Evolutionary conservation across 2,329 filamentous ascomycete species (phyloP).

Genomic region (Microdochium bolleyi): DNA sequence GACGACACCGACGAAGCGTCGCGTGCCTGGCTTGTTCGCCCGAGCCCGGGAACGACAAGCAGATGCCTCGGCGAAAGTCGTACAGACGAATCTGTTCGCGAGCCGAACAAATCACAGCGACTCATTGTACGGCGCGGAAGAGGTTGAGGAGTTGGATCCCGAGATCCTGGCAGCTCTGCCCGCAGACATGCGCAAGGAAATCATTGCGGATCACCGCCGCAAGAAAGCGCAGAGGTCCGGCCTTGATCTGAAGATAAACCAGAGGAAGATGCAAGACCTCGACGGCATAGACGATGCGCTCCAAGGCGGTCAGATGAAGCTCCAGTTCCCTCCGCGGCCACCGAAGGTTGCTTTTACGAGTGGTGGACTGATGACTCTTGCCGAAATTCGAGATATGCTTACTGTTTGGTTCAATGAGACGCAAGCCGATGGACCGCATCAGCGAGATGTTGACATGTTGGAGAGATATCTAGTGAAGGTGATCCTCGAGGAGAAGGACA

Average conservation of each 20-base stretch:
- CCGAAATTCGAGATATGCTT: slow-evolving; percentile 67
- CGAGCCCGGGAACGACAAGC: slow-evolving; percentile 42
- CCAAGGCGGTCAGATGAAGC: slow-evolving; percentile 28
- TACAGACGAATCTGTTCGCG: slow-evolving; percentile 65
- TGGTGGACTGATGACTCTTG: slow-evolving; percentile 29
- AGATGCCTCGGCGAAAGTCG: slow-evolving; percentile 50
- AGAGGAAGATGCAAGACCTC: slow-evolving; percentile 7
- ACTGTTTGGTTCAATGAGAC: slow-evolving; percentile 71
- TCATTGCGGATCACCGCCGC: slow-evolving; percentile 66
- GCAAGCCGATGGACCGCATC: slow-evolving; percentile 65
- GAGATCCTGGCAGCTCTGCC: slow-evolving; percentile 79
- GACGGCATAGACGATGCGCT: slow-evolving; percentile 7
- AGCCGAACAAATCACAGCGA: slow-evolving; percentile 19
- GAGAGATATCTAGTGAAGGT: slow-evolving; percentile 66
- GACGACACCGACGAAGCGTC: slow-evolving; percentile 60
- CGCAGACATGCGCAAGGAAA: slow-evolving; percentile 68
- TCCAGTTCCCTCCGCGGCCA: slow-evolving; percentile 39
- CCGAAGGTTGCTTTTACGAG: slow-evolving; percentile 37
- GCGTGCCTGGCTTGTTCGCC: slow-evolving; percentile 31
- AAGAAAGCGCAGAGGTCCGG: slow-evolving; percentile 50
- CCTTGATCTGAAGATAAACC: slow-evolving; percentile 31
- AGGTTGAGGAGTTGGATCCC: slow-evolving; percentile 47
- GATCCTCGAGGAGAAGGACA: slow-evolving; percentile 66
- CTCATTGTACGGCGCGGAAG: slow-evolving; percentile 14
- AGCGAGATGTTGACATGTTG: slow-evolving; percentile 68